Base-by-base conservation (phyloP, 2,329 filamentous ascomycete species). In the Talaromyces sp. region DNA sequence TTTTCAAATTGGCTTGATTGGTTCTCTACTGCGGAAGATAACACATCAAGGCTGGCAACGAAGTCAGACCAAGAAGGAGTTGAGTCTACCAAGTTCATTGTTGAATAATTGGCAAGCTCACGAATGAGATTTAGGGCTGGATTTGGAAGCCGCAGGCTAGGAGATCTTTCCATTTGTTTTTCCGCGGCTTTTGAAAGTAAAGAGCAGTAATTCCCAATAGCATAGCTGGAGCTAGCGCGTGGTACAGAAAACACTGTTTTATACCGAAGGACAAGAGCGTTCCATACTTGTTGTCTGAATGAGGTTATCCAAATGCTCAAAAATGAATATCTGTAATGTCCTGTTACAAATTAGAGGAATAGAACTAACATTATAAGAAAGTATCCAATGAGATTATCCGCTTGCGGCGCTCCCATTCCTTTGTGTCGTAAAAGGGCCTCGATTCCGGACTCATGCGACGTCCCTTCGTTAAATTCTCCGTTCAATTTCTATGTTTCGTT, bases 331-430 rank as follows among this genome's bases (percentile, higher is more conserved):
- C n/a, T n/a, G n/a, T n/a, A n/a, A n/a, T n/a, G n/a, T n/a, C n/a
- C n/a, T n/a, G n/a, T n/a, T n/a, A n/a, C n/a, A 19, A n/a, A 46
- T 21, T 46, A 48, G 43, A 35, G 31, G 24, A 35, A 54, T 54
- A 56, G 43, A 24, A 21, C 56, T 53, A 14, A 52, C 56, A 58
- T 58, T 41, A 58, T 58, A 43, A 58, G 56, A 41, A 58, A 58
- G 53, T 58, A 58, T 53, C 56, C 56, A 53, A 58, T 58, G 56
- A 58, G 29, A 58, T 53, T 58, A 52, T 58, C 56, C 8, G 56
- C 46, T 21, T 52, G 46, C 31, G 48, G 56, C 8, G 2, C 46
- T 58, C 48, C 56, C 31, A 58, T 53, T 41, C 56, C 56, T 27
- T 58, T 58, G 21, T 58, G 46, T 43, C 48, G 56, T 58, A 58